phyloP scores from a whole-genome alignment of 257 asterid genomes.

The Agastache rugosa region DNA sequence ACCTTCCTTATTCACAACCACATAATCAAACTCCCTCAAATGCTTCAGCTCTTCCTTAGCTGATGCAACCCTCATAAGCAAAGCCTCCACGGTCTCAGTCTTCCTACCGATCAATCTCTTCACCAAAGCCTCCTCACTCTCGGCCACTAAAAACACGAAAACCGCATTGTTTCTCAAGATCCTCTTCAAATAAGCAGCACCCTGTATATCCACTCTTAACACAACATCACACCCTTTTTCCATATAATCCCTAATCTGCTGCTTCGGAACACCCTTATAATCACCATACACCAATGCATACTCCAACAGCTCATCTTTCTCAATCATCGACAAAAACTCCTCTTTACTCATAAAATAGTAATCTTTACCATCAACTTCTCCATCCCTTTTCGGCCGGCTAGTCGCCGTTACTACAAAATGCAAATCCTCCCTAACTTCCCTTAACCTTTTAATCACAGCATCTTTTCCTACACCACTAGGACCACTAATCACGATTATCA shows the following conservation, averaged over 20 bases:
- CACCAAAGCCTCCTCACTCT: conserved; percentile 94
- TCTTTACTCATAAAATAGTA: conserved; percentile 76
- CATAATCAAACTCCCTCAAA: conserved; percentile 84
- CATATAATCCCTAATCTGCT: conserved; percentile 84
- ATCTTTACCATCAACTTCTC: conserved; percentile 86
- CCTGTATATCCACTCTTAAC: conserved; percentile 93
- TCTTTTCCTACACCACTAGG: conserved; percentile 98
- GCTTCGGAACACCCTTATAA: conserved; percentile 84
- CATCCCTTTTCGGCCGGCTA: conserved; percentile 64
- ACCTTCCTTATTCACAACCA: conserved; percentile 88
- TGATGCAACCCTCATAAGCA: conserved; percentile 81
- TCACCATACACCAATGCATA: conserved; percentile 96
- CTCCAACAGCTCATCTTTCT: conserved; percentile 76
- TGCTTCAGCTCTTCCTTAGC: conserved; percentile 90
- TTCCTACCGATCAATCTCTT: conserved; percentile 85
- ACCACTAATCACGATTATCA: conserved; percentile 85
- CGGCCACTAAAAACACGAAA: conserved; percentile 84
- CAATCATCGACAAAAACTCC: conserved; percentile 76
- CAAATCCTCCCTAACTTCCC: conserved; percentile 71
- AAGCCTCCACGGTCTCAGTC: conserved; percentile 74
- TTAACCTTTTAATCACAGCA: conserved; percentile 76
- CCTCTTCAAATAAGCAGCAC: conserved; percentile 76
- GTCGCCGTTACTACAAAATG: conserved; percentile 96
- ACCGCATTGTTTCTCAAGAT: conserved; percentile 68
- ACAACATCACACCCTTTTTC: conserved; percentile 84